Evolutionary conservation across 768 basidiomycete species (phyloP).

Genomic region (Russula virescens): DNA sequence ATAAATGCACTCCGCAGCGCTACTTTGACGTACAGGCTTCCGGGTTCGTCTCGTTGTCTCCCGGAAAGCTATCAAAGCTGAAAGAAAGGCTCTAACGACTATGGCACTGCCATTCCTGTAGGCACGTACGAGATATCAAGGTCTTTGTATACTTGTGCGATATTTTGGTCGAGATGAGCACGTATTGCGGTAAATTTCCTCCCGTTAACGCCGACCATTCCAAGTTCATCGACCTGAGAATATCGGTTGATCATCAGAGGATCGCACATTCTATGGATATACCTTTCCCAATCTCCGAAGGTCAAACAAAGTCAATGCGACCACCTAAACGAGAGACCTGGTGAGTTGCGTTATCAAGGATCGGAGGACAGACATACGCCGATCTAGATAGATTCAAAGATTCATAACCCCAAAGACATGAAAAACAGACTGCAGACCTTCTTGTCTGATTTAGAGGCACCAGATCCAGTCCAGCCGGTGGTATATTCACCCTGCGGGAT

Average conservation of each 20-base stretch:
- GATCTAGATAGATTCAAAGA: slow-evolving; percentile 41
- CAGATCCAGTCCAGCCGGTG: slow-evolving; percentile 88
- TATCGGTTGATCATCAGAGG: slow-evolving; percentile 21
- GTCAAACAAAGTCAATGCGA: slow-evolving; percentile 86
- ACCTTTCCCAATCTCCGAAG: slow-evolving; percentile 80
- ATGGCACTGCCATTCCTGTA: background rate
- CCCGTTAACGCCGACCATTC: slow-evolving; percentile 89
- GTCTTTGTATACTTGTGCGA: slow-evolving; percentile 77
- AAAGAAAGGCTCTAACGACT: background rate
- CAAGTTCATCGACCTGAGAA: slow-evolving; percentile 57
- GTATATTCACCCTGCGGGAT: slow-evolving; percentile 74
- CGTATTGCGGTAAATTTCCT: slow-evolving; percentile 84
- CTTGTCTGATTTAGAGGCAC: slow-evolving; percentile 93
- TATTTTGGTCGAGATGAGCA: slow-evolving; percentile 74
- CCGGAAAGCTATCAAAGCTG: slow-evolving; percentile 78
- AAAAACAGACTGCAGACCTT: slow-evolving; percentile 48
- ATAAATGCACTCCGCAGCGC: slow-evolving; percentile 2
- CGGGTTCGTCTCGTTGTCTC: slow-evolving; percentile 58
- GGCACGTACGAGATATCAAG: slow-evolving; percentile 70
- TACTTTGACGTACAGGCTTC: slow-evolving; percentile 64
- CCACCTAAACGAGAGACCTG: slow-evolving; percentile 50
- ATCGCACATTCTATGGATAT: slow-evolving; percentile 16
- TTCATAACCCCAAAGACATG: background rate
- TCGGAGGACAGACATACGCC: slow-evolving; percentile 44
- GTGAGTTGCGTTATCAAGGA: slow-evolving; percentile 24